A percentile compares a stretch with the other conserved stretches of the same genome.
Conservation (phyloP, 768 basidiomycete species). For the Lentinula guzmanii region DNA sequence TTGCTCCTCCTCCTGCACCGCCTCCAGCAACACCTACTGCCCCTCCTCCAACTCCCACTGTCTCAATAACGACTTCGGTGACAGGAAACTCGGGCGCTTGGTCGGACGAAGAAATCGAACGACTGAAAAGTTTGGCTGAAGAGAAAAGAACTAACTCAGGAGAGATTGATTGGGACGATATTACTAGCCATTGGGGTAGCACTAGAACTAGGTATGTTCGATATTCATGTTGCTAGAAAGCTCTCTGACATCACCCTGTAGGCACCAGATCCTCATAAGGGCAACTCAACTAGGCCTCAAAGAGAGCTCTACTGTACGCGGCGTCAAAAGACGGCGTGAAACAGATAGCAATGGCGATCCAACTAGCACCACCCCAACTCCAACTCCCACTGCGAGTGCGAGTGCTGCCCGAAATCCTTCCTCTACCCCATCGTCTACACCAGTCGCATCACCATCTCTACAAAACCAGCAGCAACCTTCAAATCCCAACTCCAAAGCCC, state of each 20-base stretch:
- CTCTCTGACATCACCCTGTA: conserved; percentile 17
- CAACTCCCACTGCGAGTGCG: conserved; percentile 15
- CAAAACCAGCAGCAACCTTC: conserved; percentile 36
- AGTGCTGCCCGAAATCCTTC: conserved; percentile 15
- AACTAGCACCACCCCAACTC: conserved; percentile 23
- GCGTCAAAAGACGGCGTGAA: conserved; percentile 54
- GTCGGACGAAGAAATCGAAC: conserved; percentile 73
- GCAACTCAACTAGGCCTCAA: conserved; percentile 76
- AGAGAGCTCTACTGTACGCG: conserved; percentile 54
- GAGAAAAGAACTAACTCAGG: conserved; percentile 51
- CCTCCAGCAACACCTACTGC: conserved; percentile 11
- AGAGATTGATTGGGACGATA: conserved; percentile 78
- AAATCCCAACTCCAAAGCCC: conserved; percentile 10
- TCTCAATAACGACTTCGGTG: conserved; percentile 21
- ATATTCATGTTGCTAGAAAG: neutral
- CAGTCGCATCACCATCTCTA: conserved; percentile 48
- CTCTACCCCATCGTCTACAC: conserved; percentile 34
- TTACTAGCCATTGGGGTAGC: conserved; percentile 68
- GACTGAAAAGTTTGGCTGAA: conserved; percentile 62
- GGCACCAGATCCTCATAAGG: conserved; percentile 80
- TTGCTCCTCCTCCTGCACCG: conserved; percentile 11
- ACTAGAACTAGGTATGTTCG: conserved; percentile 58
- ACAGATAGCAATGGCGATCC: conserved; percentile 25
- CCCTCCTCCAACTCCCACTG: conserved; percentile 13
- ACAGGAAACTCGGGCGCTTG: conserved; percentile 64